Base-by-base conservation (phyloP, 495 filamentous ascomycete species). In the Astrothelium subdiscretum region DNA sequence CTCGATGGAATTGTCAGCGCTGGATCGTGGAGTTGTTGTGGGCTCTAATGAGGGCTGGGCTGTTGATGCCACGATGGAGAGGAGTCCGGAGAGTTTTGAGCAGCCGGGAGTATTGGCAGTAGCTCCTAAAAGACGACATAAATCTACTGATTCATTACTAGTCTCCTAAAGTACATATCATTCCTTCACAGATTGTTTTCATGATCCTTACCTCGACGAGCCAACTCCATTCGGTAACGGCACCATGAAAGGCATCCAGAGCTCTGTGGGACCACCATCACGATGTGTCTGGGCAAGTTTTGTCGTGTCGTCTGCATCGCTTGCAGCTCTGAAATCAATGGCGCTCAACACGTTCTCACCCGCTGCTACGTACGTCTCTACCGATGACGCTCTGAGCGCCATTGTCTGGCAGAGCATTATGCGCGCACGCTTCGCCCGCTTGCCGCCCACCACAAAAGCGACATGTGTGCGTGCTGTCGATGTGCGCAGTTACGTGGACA, bases 381-480 rank as follows among this genome's bases (percentile, higher is more conserved):
- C 73, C 6, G 78, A 84, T 66, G 82, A 85, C 62, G 73, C 77
- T 15, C 69, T 84, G 5, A 80, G 69, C 22, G 79, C 81, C 15
- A 79, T 81, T 29, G 65, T 79, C 61, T 86, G 76, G 76, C 75
- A 80, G 68, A 75, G 70, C 54, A 64, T 83, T 20, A 68, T 70
- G 3, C 74, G 76, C 31, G 75, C 72, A 2, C 77, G 82, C n/a
- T 61, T 73, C 2, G 63, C 71, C 1, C 77, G 78, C 32, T 66
- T 81, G 2, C 60, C 65, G 2, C 59, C 72, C 1, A 69, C 48
- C 15, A 48, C 63, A n/a, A 32, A 59, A 6, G 68, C 70, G 40
- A 76, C 72, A 11, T 72, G 83, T 26, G 73, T 75, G 8, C 79
- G 83, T 12, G 78, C 81, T 22, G 73, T 85, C 20, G 74, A 84